Conservation (phyloP, 257 asterid genomes). For the Ocimum tenuiflorum region DNA sequence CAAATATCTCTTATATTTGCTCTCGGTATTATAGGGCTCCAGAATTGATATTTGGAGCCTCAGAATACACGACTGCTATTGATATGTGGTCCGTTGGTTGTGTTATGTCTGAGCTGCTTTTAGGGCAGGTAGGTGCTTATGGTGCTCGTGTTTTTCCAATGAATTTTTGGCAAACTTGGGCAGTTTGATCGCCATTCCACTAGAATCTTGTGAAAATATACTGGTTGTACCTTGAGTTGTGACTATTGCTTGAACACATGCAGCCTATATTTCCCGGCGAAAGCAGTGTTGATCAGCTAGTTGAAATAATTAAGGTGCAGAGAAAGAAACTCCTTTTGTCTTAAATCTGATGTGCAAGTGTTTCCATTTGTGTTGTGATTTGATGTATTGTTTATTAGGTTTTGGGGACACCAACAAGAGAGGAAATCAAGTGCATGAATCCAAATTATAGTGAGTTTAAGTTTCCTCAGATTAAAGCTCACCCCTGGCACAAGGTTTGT, state of each 20-base stretch:
- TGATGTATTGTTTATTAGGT: conserved; percentile 20
- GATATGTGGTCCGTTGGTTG: conserved; percentile 98
- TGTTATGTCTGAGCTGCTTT: conserved; percentile 83
- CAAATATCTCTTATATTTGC: conserved; percentile 85
- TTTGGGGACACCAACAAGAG: conserved; percentile 57
- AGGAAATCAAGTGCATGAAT: conserved; percentile 59
- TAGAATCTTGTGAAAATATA: too few relatives aligned
- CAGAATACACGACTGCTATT: conserved; percentile 82
- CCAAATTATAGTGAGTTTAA: conserved; percentile 46
- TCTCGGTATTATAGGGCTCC: conserved; percentile 95
- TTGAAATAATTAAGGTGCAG: conserved; percentile 80
- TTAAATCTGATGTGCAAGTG: background rate
- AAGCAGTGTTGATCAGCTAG: conserved; percentile 88
- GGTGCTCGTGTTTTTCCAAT: background rate
- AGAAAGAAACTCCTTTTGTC: background rate
- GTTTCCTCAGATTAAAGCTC: conserved; percentile 51
- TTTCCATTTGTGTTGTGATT: background rate
- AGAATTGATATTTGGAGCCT: conserved; percentile 85
- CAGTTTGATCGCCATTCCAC: too few relatives aligned
- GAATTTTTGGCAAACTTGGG: too few relatives aligned
- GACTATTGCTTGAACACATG: conserved; percentile 7
- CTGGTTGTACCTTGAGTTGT: background rate
- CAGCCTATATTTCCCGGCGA: conserved; percentile 98
- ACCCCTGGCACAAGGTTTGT: conserved; percentile 58
- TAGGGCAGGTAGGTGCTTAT: conserved; percentile 55